A percentile compares a stretch with the other conserved stretches of the same genome.
Conservation (phyloP, 2,329 filamentous ascomycete species). For the Onygena corvina region DNA sequence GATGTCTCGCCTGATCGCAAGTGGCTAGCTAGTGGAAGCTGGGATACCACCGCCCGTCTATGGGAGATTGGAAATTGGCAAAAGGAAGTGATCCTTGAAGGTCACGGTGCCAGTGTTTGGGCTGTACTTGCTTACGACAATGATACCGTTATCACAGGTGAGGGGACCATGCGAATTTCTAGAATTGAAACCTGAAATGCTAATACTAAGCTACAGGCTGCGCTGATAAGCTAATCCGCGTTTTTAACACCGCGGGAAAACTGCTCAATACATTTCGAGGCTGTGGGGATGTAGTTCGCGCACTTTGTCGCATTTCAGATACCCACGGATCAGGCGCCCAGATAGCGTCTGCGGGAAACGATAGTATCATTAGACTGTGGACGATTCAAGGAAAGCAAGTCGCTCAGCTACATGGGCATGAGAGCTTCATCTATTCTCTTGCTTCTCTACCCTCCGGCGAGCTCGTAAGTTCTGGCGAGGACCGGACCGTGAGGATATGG, state of each 20-base stretch:
- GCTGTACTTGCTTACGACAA: constrained; percentile 75
- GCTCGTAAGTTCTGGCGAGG: constrained; percentile 81
- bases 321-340: constrained; percentile 71
- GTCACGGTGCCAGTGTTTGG: constrained; percentile 78
- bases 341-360: constrained; percentile 92
- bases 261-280: constrained; percentile 54
- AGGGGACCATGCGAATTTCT: constrained; percentile 5
- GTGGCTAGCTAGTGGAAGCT: constrained; percentile 79
- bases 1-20: constrained; percentile 61
- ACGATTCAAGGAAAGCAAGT: constrained; percentile 65
- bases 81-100: constrained; percentile 55
- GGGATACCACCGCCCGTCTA: constrained; percentile 78
- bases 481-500: constrained; percentile 89
- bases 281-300: constrained; percentile 72
- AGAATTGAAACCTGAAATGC: neutral
- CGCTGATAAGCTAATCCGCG: constrained; percentile 76
- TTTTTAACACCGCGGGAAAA: constrained; percentile 58
- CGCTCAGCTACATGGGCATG: constrained; percentile 71
- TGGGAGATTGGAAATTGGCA: constrained; percentile 87
- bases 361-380: constrained; percentile 79
- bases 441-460: constrained; percentile 68
- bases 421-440: constrained; percentile 88
- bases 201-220: constrained; percentile 44
- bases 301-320: constrained; percentile 67
- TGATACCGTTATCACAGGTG: constrained; percentile 64